Evolutionary conservation across 371 early-diverging fungal species (phyloP).

Genomic region (Coemansia sp.): DNA sequence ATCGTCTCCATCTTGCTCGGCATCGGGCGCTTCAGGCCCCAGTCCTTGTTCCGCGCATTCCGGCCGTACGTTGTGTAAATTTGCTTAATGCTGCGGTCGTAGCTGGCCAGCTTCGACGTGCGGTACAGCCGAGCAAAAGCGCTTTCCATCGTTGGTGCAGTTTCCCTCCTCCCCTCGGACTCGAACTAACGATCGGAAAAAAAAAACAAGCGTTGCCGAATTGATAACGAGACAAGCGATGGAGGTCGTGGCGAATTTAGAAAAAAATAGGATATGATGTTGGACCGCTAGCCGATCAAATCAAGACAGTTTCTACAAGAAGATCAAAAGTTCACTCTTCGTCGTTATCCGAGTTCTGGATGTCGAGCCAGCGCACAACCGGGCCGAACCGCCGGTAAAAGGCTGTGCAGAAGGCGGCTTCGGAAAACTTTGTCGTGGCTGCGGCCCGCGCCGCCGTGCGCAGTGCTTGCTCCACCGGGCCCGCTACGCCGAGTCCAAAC

Average conservation of each 20-base stretch:
- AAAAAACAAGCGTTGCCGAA: no score
- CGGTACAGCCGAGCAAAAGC: constrained; percentile 70
- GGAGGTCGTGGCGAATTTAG: no score
- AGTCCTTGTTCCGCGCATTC: constrained; percentile 59
- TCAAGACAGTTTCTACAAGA: neutral
- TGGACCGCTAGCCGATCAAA: no score
- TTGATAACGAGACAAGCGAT: no score
- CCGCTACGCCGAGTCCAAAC: constrained; percentile 54
- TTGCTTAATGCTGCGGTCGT: constrained; percentile 66
- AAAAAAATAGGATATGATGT: no score
- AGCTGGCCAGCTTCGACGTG: constrained; percentile 70
- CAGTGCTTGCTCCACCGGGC: constrained; percentile 54
- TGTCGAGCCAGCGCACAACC: constrained; percentile 45
- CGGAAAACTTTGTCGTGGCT: constrained; percentile 70
- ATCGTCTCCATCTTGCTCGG: constrained; percentile 66
- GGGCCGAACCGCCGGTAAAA: constrained; percentile 35
- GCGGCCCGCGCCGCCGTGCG: constrained; percentile 63
- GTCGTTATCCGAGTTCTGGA: constrained; percentile 7
- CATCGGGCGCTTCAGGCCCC: constrained; percentile 77
- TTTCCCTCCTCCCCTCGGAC: no score
- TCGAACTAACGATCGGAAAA: no score
- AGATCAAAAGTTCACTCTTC: neutral
- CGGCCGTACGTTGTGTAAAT: constrained; percentile 64
- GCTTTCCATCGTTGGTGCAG: constrained; percentile 58
- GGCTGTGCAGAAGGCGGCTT: constrained; percentile 58